Evolutionary conservation across 208 protist genomes (phyloP).

Genomic region (Strigomonas culicis): DNA sequence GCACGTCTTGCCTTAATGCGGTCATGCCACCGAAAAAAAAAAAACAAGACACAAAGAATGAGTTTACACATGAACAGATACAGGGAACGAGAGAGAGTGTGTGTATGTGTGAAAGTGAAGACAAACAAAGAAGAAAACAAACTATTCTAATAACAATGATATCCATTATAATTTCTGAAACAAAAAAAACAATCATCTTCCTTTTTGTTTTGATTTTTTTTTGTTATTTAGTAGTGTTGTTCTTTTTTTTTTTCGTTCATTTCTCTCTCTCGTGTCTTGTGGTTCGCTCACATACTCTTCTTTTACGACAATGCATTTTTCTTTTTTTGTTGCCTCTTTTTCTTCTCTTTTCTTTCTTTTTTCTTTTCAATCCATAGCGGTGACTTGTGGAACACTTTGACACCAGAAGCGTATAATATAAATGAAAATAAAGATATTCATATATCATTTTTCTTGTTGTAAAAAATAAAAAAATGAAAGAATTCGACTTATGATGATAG

Average conservation of each 20-base stretch:
- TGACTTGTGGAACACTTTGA: too few relatives aligned
- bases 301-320: constrained; percentile 13
- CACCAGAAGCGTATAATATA: not conserved
- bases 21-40: too few relatives aligned
- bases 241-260: constrained; percentile 18
- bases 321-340: constrained; percentile 11
- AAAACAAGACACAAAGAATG: too few relatives aligned
- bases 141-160: not conserved
- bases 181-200: constrained; percentile 17
- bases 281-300: constrained; percentile 6
- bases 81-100: too few relatives aligned
- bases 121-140: constrained; percentile 2
- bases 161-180: constrained; percentile 12
- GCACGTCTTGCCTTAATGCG: too few relatives aligned
- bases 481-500: not conserved
- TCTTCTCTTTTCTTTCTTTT: constrained; percentile 17
- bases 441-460: not conserved
- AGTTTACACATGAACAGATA: too few relatives aligned
- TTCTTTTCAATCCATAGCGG: not conserved
- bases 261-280: not conserved
- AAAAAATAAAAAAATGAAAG: not conserved
- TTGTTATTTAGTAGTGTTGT: constrained; percentile 12
- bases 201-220: constrained; percentile 13
- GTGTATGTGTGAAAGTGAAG: not conserved
- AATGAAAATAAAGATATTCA: not conserved